Conservation (phyloP, 805 yeast species). For the Teunomyces kruisii region DNA sequence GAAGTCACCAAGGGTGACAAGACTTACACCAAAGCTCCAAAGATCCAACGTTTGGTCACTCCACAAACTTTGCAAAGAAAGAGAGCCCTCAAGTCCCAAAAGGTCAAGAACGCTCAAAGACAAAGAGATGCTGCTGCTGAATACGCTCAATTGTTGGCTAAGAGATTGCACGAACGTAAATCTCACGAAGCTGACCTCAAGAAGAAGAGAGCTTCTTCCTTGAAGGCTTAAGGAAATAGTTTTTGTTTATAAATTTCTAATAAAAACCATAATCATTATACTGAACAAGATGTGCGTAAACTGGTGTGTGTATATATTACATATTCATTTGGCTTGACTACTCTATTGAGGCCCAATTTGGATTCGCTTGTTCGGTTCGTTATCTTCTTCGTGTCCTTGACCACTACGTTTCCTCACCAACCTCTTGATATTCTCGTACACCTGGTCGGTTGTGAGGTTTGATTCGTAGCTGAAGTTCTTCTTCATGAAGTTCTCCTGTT, state of each 20-base stretch:
- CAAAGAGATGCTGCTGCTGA: conserved; percentile 99
- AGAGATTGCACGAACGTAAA: conserved; percentile 97
- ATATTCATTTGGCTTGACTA: neutral
- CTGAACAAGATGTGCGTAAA: no score
- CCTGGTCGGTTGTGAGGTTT: conserved; percentile 56
- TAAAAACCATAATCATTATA: conserved; percentile 4
- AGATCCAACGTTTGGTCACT: conserved; percentile 98
- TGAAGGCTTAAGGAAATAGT: conserved; percentile 66
- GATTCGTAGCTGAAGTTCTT: conserved; percentile 51
- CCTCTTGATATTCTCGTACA: conserved; percentile 57
- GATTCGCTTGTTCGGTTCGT: conserved; percentile 5
- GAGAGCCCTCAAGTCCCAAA: conserved; percentile 92
- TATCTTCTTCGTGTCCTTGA: conserved; percentile 5
- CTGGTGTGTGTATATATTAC: neutral
- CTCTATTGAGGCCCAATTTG: conserved; percentile 10
- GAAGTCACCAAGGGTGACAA: conserved; percentile 97
- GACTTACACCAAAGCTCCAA: conserved; percentile 99
- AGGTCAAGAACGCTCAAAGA: conserved; percentile 95
- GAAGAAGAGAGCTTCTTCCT: conserved; percentile 99
- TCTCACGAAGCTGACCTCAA: conserved; percentile 97
- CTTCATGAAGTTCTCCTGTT: conserved; percentile 58
- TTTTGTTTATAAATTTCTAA: conserved; percentile 2
- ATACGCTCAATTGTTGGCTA: conserved; percentile 97
- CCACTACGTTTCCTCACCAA: conserved; percentile 13
- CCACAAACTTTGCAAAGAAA: conserved; percentile 99